A percentile compares a stretch with the other conserved stretches of the same genome.
Conservation (phyloP, 106 monocot genomes). For the Amphibolis antarctica region DNA sequence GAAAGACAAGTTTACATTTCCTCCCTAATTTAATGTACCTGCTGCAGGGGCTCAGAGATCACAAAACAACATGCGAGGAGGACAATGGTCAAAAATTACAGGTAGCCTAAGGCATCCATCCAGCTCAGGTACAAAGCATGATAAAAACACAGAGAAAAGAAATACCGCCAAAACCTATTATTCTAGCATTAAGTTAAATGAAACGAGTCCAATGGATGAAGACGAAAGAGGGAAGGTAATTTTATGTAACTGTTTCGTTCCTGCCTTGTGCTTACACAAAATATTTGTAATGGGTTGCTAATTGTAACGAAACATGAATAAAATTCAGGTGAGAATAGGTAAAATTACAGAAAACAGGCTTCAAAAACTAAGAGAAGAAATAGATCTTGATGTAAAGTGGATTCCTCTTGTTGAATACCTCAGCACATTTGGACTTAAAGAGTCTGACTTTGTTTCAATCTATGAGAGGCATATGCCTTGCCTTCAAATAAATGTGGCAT, state of each 20-base stretch:
- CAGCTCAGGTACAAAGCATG: slow-evolving; percentile 9
- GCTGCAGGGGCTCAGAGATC: slow-evolving; percentile 15
- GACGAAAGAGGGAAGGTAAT: slow-evolving; percentile 33
- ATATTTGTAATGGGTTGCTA: not conserved
- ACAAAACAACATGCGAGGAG: slow-evolving; percentile 7
- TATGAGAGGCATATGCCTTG: slow-evolving; percentile 89
- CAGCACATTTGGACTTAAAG: slow-evolving; percentile 73
- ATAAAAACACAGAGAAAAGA: slow-evolving; percentile 1
- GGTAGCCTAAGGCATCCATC: slow-evolving; percentile 13
- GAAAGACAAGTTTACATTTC: not conserved
- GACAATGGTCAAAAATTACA: slow-evolving; percentile 4
- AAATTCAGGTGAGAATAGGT: slow-evolving; percentile 33
- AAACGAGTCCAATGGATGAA: slow-evolving; percentile 8
- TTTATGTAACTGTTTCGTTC: not conserved
- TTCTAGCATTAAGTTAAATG: not conserved
- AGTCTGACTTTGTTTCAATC: slow-evolving; percentile 71
- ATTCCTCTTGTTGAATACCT: slow-evolving; percentile 80
- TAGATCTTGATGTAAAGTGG: slow-evolving; percentile 82
- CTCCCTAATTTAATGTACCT: not conserved
- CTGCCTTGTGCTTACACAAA: not conserved
- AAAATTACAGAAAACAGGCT: slow-evolving; percentile 39
- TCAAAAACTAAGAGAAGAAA: slow-evolving; percentile 60
- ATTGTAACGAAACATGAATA: not conserved
- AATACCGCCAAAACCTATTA: not conserved
- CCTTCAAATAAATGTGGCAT: slow-evolving; percentile 64